A percentile compares a stretch with the other conserved stretches of the same genome.
These are phyloP conservation scores for Pythium brachiatum DNA, from an alignment of 352 stramenopile genomes.

Conservation along the genomic window DNA sequence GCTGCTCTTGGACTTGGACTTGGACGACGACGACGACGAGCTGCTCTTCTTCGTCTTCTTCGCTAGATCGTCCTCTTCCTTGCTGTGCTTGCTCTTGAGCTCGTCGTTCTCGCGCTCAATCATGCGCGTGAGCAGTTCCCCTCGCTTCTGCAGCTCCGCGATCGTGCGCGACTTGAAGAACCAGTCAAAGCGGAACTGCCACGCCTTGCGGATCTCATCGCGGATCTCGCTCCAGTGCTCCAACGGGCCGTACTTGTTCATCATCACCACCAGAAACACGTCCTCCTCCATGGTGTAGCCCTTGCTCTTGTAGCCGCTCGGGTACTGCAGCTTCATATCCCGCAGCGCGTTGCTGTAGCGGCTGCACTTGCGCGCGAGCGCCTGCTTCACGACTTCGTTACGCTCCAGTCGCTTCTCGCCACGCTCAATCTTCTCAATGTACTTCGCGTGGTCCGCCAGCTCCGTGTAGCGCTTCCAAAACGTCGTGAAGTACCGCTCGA, in stretches of 20 bases:
- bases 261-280: constrained; percentile 98
- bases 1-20: constrained; percentile 63
- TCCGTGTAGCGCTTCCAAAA: constrained; percentile 95
- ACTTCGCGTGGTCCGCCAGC: constrained; percentile 90
- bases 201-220: constrained; percentile 96
- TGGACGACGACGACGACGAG: constrained; percentile 48
- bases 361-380: constrained; percentile 95
- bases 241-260: constrained; percentile 97
- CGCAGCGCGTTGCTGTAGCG: constrained; percentile 92
- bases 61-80: constrained; percentile 74
- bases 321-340: constrained; percentile 87
- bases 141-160: constrained; percentile 96
- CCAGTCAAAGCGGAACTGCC: constrained; percentile 99
- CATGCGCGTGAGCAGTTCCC: constrained; percentile 94
- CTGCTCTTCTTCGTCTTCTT: constrained; percentile 74
- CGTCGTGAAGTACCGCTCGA: constrained; percentile 94
- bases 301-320: constrained; percentile 91
- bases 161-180: constrained; percentile 99
- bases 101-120: constrained; percentile 94
- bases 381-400: constrained; percentile 94
- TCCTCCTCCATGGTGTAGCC: constrained; percentile 97
- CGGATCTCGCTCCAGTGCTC: constrained; percentile 96
- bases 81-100: constrained; percentile 63
- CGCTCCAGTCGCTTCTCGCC: constrained; percentile 96
- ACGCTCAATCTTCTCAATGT: constrained; percentile 96